Percentiles rank a stretch among this genome's conserved stretches.
phyloP scores from a whole-genome alignment of 805 yeast species.

The Suhomyces xylopsoci region DNA sequence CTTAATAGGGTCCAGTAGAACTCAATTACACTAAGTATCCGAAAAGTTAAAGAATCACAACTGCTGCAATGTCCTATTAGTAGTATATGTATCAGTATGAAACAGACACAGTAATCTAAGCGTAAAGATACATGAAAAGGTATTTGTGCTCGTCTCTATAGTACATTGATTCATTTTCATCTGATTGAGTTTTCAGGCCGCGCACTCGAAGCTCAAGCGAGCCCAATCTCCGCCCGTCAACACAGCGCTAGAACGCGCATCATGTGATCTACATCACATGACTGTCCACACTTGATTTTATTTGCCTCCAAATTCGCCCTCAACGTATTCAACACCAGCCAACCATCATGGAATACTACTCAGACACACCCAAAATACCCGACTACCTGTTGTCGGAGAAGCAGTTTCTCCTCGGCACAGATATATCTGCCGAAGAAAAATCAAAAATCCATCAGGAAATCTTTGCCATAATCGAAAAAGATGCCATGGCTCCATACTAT shows the following conservation, averaged over 20 bases:
- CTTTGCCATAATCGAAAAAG: constrained; percentile 50
- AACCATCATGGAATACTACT: constrained; percentile 27
- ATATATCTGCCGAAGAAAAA: constrained; percentile 35
- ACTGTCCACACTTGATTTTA: not conserved
- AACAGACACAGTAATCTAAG: too few species aligned
- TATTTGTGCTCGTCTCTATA: too few species aligned
- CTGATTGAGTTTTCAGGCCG: not conserved
- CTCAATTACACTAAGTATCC: too few species aligned
- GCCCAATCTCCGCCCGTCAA: too few species aligned
- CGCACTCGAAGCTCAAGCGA: not conserved
- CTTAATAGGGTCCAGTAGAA: not conserved
- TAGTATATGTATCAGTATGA: too few species aligned
- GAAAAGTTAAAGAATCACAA: too few species aligned
- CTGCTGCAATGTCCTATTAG: not conserved
- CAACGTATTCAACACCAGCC: not conserved
- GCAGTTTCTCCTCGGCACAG: constrained; percentile 58
- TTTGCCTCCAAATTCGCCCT: constrained; percentile 3
- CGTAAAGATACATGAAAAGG: too few species aligned
- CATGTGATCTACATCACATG: not conserved
- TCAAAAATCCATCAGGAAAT: constrained; percentile 44
- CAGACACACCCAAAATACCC: constrained; percentile 64
- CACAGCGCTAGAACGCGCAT: too few species aligned
- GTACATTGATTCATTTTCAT: not conserved
- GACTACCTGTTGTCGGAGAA: constrained; percentile 79
- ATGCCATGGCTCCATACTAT: constrained; percentile 81